These are phyloP conservation scores for Populus simonii DNA, from an alignment of 345 rosid genomes.

Conservation along the genomic window DNA sequence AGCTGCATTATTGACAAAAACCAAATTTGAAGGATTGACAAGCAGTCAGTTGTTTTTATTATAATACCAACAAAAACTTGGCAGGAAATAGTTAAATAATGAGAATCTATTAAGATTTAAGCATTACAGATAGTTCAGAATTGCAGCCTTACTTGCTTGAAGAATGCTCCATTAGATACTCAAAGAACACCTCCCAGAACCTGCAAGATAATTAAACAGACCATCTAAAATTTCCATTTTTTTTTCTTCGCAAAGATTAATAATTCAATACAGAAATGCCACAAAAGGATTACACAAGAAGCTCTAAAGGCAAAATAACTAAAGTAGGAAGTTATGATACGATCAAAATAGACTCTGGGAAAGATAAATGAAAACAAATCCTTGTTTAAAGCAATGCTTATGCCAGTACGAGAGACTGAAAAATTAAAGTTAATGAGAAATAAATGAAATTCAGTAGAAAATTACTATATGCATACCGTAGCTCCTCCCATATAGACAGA, in stretches of 20 bases:
- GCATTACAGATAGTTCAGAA: conserved; percentile 8
- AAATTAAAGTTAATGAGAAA: conserved; percentile 1
- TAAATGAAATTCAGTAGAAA: neutral
- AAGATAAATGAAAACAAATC: neutral
- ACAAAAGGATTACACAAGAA: neutral
- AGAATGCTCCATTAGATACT: conserved; percentile 81
- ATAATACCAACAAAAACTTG: neutral
- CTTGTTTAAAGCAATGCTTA: neutral
- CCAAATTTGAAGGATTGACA: neutral
- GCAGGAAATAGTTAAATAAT: neutral
- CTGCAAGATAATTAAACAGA: conserved; percentile 40
- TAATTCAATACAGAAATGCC: neutral
- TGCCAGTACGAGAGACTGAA: conserved; percentile 8
- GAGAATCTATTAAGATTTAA: conserved; percentile 15
- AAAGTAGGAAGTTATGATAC: neutral
- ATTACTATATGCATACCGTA: conserved; percentile 44
- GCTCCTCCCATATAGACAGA: conserved; percentile 93
- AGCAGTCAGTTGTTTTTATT: neutral
- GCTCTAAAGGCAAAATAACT: neutral
- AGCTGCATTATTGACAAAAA: neutral
- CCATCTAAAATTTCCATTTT: neutral
- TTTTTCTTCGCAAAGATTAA: neutral
- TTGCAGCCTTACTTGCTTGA: conserved; percentile 65
- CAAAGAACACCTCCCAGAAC: conserved; percentile 99
- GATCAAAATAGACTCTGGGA: neutral